Conservation (phyloP, 176 grass and related monocot genomes). For the Microstegium vimineum region DNA sequence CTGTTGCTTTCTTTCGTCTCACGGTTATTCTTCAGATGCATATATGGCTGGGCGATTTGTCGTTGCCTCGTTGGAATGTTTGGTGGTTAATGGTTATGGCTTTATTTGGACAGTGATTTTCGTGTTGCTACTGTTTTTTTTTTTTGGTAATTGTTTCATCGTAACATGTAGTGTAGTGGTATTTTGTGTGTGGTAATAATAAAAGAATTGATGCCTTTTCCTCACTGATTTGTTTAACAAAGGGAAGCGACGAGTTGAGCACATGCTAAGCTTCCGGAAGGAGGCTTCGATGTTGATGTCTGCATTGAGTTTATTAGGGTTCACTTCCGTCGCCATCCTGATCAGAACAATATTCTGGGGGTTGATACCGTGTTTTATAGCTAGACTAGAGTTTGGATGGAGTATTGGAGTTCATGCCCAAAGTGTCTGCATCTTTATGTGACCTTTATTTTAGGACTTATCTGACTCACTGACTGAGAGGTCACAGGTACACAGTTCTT, state of each 20-base stretch:
- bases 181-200: background rate
- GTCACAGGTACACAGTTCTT: no score
- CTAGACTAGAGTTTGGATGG: background rate
- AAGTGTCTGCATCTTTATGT: background rate
- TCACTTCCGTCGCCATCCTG: constrained; percentile 28
- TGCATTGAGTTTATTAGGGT: constrained; percentile 11
- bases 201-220: background rate
- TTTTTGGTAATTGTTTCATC: background rate
- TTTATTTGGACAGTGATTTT: background rate
- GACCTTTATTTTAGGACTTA: background rate
- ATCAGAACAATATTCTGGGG: constrained; percentile 2
- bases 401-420: background rate
- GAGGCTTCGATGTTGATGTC: background rate
- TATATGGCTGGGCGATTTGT: background rate
- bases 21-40: background rate
- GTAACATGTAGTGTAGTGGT: background rate
- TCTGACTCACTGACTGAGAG: background rate
- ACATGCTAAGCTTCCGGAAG: background rate
- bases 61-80: background rate
- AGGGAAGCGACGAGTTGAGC: background rate
- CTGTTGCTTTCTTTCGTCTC: constrained; percentile 28
- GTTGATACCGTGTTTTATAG: constrained; percentile 26
- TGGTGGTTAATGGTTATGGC: background rate
- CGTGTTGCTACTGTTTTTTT: background rate
- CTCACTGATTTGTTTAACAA: background rate